phyloP scores from a whole-genome alignment of 768 basidiomycete species.

The Hortiboletus campestris region DNA sequence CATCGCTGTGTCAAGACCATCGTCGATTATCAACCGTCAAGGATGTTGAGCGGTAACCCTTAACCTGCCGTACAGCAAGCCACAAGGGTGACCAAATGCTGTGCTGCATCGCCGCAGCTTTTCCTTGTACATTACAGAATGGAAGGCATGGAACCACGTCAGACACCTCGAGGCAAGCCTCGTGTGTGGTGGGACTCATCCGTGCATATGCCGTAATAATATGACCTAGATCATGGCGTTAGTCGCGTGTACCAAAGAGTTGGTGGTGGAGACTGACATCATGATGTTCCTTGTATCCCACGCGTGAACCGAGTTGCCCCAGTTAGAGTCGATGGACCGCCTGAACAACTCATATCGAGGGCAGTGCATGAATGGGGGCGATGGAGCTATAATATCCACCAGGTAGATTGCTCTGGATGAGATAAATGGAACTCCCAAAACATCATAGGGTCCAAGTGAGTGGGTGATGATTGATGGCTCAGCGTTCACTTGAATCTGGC shows the following conservation, averaged over 20 bases:
- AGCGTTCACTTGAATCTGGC: not conserved
- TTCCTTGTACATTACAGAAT: slow-evolving; percentile 7
- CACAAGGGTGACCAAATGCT: not conserved
- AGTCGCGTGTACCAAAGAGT: slow-evolving; percentile 11
- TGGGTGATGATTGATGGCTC: slow-evolving; percentile 4
- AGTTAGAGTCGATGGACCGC: not conserved
- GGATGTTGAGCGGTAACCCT: not conserved
- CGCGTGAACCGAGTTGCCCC: not conserved
- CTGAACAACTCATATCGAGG: not conserved
- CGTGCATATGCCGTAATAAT: slow-evolving; percentile 3
- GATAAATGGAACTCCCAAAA: not conserved
- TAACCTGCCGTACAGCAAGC: not conserved
- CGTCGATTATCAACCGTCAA: not conserved
- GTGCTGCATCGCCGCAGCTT: slow-evolving; percentile 4
- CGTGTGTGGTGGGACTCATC: slow-evolving; percentile 13
- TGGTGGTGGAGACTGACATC: slow-evolving; percentile 7
- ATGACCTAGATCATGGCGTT: slow-evolving; percentile 8
- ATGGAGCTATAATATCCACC: slow-evolving; percentile 7
- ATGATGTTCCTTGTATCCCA: not conserved
- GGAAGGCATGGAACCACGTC: slow-evolving; percentile 22
- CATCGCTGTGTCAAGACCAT: not conserved
- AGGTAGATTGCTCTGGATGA: not conserved
- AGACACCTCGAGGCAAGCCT: slow-evolving; percentile 30
- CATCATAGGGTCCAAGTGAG: not conserved
- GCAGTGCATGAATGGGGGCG: slow-evolving; percentile 10